Base-by-base conservation (phyloP, 306 rosid genomes). In the Dryas octopetala region DNA sequence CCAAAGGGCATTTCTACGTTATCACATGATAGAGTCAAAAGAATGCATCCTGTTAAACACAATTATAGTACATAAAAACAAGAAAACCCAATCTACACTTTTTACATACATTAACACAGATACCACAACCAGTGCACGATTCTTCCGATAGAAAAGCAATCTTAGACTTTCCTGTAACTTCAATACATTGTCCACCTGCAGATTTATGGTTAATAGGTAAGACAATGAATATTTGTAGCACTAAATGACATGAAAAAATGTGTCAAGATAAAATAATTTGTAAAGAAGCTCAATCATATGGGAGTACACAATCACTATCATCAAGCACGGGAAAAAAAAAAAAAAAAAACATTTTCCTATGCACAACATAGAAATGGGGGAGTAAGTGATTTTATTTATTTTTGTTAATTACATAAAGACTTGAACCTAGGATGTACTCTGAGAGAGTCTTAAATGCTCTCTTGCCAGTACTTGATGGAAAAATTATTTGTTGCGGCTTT, bases 81-180 rank as follows among this genome's bases (percentile, higher is more conserved):
- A 67, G 65, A 40, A n/a, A 63, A 63, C 40, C 9, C 5, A 15
- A 63, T 40, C 23, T 10, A 46, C 44, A 59, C 41, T 68, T 15
- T 68, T n/a, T 60, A 72, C 83, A 66, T 67, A 89, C 98, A 93
- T 93, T 93, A 7, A 93, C 96, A 83, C 97, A 93, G n/a, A 93
- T 93, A 89, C 98, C 98, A 13, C 98, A 93, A 79, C 98, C 98
- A 81, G 88, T 93, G 78, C 98, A 93, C 78, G 91, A 81, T 80
- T 93, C 98, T 87, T 93, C 98, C 0, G 98, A 93, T 66, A 93
- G 89, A 83, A 49, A 93, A 70, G 98, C 98, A 73, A 91, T 91
- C 87, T 89, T 91, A 0, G 98, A 84, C 5, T 85, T 83, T 17
- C 91, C 57, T 50, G 91, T 62, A 77, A 91, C 98, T 89, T 93